A percentile compares a stretch with the other conserved stretches of the same genome.
These are phyloP conservation scores for Skeletonema tropicum DNA, from an alignment of 108 stramenopile genomes.

Conservation along the genomic window DNA sequence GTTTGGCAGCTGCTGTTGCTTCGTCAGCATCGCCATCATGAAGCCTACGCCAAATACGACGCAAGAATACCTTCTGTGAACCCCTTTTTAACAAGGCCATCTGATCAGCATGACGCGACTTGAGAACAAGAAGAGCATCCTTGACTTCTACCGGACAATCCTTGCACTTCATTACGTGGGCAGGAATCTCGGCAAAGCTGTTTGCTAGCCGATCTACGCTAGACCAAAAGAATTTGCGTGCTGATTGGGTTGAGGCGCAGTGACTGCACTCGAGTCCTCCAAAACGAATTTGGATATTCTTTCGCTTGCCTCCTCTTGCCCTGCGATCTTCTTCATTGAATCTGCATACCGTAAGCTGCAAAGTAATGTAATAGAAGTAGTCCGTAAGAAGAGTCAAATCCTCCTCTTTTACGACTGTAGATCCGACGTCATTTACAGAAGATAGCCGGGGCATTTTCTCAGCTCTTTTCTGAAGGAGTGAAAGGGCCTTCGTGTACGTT, in stretches of 20 bases:
- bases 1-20: not conserved
- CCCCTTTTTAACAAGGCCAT: conserved; percentile 82
- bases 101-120: conserved; percentile 74
- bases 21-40: conserved; percentile 54
- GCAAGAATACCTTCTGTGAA: conserved; percentile 88
- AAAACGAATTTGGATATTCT: conserved; percentile 79
- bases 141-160: conserved; percentile 69
- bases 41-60: conserved; percentile 87
- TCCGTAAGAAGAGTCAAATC: conserved; percentile 70
- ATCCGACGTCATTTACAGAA: conserved; percentile 27
- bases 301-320: conserved; percentile 90
- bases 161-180: conserved; percentile 83
- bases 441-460: conserved; percentile 12
- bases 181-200: conserved; percentile 91
- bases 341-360: conserved; percentile 76
- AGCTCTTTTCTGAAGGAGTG: conserved; percentile 27
- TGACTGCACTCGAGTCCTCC: conserved; percentile 88
- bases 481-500: conserved; percentile 32
- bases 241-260: too few species aligned
- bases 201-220: conserved; percentile 88
- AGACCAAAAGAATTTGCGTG: conserved; percentile 93
- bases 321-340: conserved; percentile 86
- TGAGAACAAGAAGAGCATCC: conserved; percentile 72
- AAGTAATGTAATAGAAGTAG: conserved; percentile 86
- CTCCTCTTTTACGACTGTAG: conserved; percentile 23